These are phyloP conservation scores for Beauveria varroae DNA, from an alignment of 2,329 filamentous ascomycete genomes.

Conservation along the genomic window DNA sequence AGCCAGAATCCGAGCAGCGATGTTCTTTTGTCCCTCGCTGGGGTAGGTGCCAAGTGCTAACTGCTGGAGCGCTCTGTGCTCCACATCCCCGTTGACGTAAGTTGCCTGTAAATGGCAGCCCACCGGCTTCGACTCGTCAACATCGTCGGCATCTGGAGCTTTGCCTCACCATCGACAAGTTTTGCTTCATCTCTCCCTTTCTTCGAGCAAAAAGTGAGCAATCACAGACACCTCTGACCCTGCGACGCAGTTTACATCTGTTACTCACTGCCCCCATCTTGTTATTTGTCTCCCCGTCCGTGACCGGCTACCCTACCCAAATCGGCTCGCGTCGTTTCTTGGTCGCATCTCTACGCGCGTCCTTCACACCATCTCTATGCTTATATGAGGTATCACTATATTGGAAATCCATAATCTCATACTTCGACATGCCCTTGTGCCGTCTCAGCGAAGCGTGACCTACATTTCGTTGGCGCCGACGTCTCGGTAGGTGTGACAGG, in stretches of 20 bases:
- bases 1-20: too few species aligned
- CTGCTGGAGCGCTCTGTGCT: neutral
- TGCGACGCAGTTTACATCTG: neutral
- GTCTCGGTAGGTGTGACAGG: neutral
- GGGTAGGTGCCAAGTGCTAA: neutral
- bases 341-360: neutral
- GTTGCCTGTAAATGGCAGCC: neutral
- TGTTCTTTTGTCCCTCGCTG: too few species aligned
- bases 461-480: neutral
- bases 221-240: too few species aligned
- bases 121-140: constrained; percentile 2
- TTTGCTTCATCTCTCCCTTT: neutral
- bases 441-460: neutral
- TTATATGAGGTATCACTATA: neutral
- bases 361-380: neutral
- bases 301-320: neutral
- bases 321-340: neutral
- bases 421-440: neutral
- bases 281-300: neutral
- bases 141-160: neutral
- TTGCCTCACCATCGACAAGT: neutral
- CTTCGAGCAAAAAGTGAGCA: neutral
- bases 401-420: neutral
- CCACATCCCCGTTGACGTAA: constrained; percentile 10
- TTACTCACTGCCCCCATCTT: neutral